phyloP scores from a whole-genome alignment of 73 alveolate species.

The Loxodes magnus region DNA sequence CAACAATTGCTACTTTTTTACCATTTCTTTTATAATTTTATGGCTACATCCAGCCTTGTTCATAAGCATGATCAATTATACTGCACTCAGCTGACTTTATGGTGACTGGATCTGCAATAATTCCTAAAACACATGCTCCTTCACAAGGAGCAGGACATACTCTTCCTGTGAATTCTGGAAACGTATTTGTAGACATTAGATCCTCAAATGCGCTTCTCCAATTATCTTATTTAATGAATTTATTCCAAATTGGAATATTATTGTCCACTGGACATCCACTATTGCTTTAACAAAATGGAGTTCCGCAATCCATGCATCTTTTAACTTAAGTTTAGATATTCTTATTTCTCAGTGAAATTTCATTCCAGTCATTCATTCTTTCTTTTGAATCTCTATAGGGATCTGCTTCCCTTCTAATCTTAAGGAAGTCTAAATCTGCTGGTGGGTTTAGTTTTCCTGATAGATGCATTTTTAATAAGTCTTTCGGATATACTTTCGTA shows the following conservation, averaged over 20 bases:
- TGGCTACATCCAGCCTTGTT: not conserved
- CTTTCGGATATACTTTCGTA: not conserved
- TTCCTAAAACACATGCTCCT: constrained; percentile 25
- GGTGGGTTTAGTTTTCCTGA: not conserved
- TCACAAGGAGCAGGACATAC: constrained; percentile 45
- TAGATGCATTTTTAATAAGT: constrained; percentile 1
- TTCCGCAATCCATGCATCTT: constrained; percentile 34
- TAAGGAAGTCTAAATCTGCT: not conserved
- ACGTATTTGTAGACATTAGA: constrained; percentile 24
- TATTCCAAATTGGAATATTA: constrained; percentile 26
- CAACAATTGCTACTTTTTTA: constrained; percentile 15
- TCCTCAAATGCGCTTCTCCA: constrained; percentile 27
- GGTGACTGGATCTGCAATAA: constrained; percentile 25
- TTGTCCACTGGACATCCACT: constrained; percentile 31
- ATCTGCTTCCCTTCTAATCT: not conserved
- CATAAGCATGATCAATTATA: constrained; percentile 18
- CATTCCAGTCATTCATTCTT: constrained; percentile 25
- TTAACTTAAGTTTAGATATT: constrained; percentile 23
- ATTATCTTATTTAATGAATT: constrained; percentile 17
- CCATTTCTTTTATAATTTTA: not conserved
- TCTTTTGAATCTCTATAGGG: not conserved
- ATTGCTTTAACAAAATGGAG: constrained; percentile 30
- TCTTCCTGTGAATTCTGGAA: constrained; percentile 40
- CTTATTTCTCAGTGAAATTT: constrained; percentile 17
- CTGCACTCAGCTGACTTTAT: constrained; percentile 27